Conservation (phyloP, 805 yeast genomes). For the Yueomyces sinensis region DNA sequence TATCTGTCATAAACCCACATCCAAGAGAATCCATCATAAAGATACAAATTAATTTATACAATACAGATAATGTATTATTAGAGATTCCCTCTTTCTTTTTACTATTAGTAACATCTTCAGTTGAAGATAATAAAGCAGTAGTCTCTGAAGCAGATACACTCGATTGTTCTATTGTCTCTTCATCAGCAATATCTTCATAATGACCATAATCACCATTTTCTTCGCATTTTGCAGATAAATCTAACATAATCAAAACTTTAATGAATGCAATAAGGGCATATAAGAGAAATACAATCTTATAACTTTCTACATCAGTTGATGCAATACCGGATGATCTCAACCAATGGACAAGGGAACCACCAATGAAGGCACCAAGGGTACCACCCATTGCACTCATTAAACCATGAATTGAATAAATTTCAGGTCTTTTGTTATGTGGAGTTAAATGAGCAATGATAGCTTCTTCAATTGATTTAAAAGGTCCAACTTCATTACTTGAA, state of each 20-base stretch:
- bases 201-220: conserved; percentile 12
- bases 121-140: not conserved
- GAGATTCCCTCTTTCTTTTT: conserved; percentile 17
- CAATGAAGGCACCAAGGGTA: conserved; percentile 54
- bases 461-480: conserved; percentile 78
- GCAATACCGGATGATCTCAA: conserved; percentile 26
- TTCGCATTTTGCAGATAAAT: conserved; percentile 44
- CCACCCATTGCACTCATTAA: conserved; percentile 57
- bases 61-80: conserved; percentile 28
- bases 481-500: conserved; percentile 84
- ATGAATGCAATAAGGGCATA: conserved; percentile 42
- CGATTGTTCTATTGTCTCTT: conserved; percentile 9
- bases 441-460: conserved; percentile 72
- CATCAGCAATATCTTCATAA: not conserved
- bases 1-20: conserved; percentile 74
- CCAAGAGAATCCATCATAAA: conserved; percentile 85
- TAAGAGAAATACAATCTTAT: conserved; percentile 41
- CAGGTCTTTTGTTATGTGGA: conserved; percentile 49
- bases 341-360: conserved; percentile 47
- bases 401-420: conserved; percentile 63
- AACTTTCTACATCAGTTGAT: conserved; percentile 28
- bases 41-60: conserved; percentile 38
- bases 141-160: conserved; percentile 6
- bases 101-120: not conserved
- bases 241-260: conserved; percentile 38